Percentiles rank a stretch among this genome's conserved stretches.
phyloP scores from a whole-genome alignment of 163 green algal species.

The Chlorella variabilis region DNA sequence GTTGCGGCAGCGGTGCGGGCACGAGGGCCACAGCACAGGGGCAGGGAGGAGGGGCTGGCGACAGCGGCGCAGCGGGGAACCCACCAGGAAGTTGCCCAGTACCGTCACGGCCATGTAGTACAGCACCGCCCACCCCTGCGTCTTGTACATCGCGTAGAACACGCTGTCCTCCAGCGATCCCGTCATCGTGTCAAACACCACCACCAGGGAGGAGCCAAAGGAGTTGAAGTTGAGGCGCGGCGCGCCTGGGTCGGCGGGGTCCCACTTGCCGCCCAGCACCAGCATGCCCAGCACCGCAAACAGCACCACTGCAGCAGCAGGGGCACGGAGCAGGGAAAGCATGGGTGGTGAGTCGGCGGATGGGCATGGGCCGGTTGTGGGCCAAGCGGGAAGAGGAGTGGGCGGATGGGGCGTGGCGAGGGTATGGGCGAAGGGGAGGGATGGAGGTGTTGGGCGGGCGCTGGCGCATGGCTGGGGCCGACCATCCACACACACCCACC shows the following conservation, averaged over 20 bases:
- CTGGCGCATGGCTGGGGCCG: too few relatives aligned
- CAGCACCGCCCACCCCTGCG: not conserved
- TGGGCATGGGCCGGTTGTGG: too few relatives aligned
- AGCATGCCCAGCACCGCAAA: slow-evolving; percentile 9
- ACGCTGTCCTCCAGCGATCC: not conserved
- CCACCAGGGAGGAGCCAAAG: not conserved
- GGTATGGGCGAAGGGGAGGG: too few relatives aligned
- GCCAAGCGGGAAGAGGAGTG: too few relatives aligned
- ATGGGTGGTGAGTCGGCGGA: too few relatives aligned
- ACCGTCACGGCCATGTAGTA: slow-evolving; percentile 1
- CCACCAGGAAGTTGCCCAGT: slow-evolving; percentile 5
- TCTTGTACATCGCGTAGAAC: not conserved
- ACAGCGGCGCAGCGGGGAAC: too few relatives aligned
- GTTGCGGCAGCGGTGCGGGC: too few relatives aligned
- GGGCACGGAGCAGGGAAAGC: too few relatives aligned
- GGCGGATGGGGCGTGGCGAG: too few relatives aligned
- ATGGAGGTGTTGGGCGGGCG: too few relatives aligned
- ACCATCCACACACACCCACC: not conserved
- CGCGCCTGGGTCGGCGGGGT: not conserved
- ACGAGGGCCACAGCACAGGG: too few relatives aligned
- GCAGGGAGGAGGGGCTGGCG: too few relatives aligned
- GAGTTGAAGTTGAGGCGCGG: slow-evolving; percentile 3
- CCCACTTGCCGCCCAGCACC: not conserved
- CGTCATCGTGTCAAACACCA: not conserved
- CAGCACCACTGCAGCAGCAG: slow-evolving; percentile 11